These are phyloP conservation scores for Blakeslea trispora DNA, from an alignment of 371 early-diverging fungal species.

Conservation along the genomic window DNA sequence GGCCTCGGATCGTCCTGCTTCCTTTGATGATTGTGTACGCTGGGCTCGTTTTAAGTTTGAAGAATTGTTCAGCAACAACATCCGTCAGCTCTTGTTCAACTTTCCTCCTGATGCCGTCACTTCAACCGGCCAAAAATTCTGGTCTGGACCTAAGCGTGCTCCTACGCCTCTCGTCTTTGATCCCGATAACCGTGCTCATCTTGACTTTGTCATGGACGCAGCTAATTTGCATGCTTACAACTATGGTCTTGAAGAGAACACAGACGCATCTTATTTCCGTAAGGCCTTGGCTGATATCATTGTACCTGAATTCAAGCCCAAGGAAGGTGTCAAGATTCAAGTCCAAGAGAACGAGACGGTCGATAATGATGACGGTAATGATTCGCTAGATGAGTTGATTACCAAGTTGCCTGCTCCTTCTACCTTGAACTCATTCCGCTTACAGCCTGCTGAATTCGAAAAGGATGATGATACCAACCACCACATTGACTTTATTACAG, in stretches of 20 bases:
- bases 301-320: conserved; percentile 90
- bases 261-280: conserved; percentile 73
- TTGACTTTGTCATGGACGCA: conserved; percentile 91
- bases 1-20: conserved; percentile 74
- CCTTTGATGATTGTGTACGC: conserved; percentile 89
- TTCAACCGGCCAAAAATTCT: conserved; percentile 94
- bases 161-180: conserved; percentile 89
- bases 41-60: conserved; percentile 96
- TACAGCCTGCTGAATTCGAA: conserved; percentile 94
- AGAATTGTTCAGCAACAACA: conserved; percentile 90
- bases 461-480: conserved; percentile 99
- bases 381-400: conserved; percentile 71
- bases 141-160: conserved; percentile 99
- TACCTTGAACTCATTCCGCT: conserved; percentile 72
- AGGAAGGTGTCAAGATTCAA: conserved; percentile 95
- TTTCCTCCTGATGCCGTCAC: conserved; percentile 95
- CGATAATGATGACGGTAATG: conserved; percentile 44
- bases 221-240: conserved; percentile 97
- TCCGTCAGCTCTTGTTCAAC: conserved; percentile 92
- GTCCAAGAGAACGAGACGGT: conserved; percentile 84
- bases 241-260: conserved; percentile 82
- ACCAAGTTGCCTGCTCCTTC: conserved; percentile 73
- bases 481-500: conserved; percentile 99
- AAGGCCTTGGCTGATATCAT: conserved; percentile 65
- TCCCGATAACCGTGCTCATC: conserved; percentile 74